Evolutionary conservation across 441 rosid species (phyloP), one percentile per base, ranked within the genome.

Genomic region (Metrosideros polymorpha): DNA sequence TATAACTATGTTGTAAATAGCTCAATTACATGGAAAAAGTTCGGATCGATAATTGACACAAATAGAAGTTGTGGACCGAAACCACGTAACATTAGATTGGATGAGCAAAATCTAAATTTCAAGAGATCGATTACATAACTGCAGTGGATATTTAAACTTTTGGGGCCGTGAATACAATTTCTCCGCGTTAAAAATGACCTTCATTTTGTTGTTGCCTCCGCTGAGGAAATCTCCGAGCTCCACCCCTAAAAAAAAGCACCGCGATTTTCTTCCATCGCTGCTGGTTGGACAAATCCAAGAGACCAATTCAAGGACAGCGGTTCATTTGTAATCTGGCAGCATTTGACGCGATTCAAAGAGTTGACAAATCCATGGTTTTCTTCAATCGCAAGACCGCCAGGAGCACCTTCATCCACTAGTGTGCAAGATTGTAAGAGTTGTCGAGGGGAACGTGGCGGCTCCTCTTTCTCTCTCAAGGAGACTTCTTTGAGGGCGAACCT

Each of bases 41-140:
- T 54, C 0, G 6, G 57, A 54, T 54, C 2, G 6, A 54, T 54
- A 54, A 22, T 24, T 0, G 5, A 54, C 2, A 24, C 0, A 54
- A 54, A 54, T 9, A 24, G 57, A 1, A 54, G n/a, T 0, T 0
- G 13, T 24, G n/a, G 6, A 9, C 57, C n/a, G 12, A 54, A 24
- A 54, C 57, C 57, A 54, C 57, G 9, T 24, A 54, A 54, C 57
- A 54, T 54, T 54, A 24, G 55, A 53, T 53, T 53, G 55, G 55
- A 7, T 53, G 0, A 54, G 57, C n/a, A 0, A 54, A 54, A 54
- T 24, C 1, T 24, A 54, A 54, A 54, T 54, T 54, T 54, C 57
- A 54, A 54, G 57, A 54, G 57, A 54, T 54, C 8, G 57, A 54
- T 9, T 22, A 54, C n/a, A 54, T 54, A 24, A 54, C n/a, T 54